Base-by-base conservation (phyloP, 2,329 filamentous ascomycete genomes). In the Onygenales sp. region DNA sequence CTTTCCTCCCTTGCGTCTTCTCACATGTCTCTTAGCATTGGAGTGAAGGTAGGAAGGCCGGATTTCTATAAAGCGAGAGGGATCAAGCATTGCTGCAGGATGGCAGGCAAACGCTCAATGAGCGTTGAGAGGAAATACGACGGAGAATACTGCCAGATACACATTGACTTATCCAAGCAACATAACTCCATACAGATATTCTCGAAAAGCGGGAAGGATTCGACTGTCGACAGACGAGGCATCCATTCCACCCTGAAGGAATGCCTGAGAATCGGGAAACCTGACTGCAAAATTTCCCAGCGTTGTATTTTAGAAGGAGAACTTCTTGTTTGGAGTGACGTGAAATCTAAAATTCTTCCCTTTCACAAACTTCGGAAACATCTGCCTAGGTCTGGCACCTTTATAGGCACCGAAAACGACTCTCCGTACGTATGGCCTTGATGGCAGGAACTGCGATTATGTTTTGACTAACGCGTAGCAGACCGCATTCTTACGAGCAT, bases 141-240 rank as follows among this genome's bases (percentile, higher is more conserved):
- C 61, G 89, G 87, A 10, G 90, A 95, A 67, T 95, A 93, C 60
- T 94, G 88, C 60, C 90, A 95, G 66, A 82, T 95, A 33, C 90
- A 95, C 62, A 74, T 95, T 41, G 83, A 94, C 63, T 71, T 87
- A 6, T 72, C 73, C 7, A 81, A 79, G 49, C 71, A 72, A 13
- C 53, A 64, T 54, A 64, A 77, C 1, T 79, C 76, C 47, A 82
- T 95, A 32, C 84, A 86, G 58, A 92, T 95, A 33, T 95, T 93
- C 65, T 94, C 89, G 8, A 96, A 95, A 66, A 93, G 89, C 62
- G 89, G 90, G 54, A 94, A 93, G 65, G 88, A 95, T 59, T 92
- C 89, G 44, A 95, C 89, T 0, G 64, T 72, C 50, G 90, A 95
- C 66, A 80, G 86, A 36, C 60, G 67, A 9, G 75, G 73, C 1